A percentile compares a stretch with the other conserved stretches of the same genome.
phyloP scores from a whole-genome alignment of 108 stramenopile species.

The Craspedostauros australis region DNA sequence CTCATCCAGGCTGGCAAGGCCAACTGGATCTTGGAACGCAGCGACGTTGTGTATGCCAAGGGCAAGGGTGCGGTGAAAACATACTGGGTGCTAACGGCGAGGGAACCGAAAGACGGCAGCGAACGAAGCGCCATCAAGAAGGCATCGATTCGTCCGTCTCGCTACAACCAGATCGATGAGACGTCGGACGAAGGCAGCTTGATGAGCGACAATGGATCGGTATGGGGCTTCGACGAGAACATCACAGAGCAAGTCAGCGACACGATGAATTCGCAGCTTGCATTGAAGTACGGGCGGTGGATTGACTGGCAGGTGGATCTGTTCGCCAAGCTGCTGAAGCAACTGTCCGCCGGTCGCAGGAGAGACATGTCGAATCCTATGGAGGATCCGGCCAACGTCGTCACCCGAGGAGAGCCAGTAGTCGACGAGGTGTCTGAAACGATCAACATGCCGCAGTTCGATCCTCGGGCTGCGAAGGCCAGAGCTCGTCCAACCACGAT shows the following conservation, averaged over 20 bases:
- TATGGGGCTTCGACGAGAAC: slow-evolving; percentile 20
- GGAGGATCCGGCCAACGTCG: not conserved
- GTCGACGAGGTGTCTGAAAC: slow-evolving; percentile 18
- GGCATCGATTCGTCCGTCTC: slow-evolving; percentile 14
- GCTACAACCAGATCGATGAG: not conserved
- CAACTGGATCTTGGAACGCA: slow-evolving; percentile 16
- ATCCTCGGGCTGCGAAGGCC: slow-evolving; percentile 15
- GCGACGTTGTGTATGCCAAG: slow-evolving; percentile 19
- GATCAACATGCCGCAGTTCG: slow-evolving; percentile 22
- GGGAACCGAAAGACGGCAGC: slow-evolving; percentile 1
- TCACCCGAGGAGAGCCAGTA: not conserved
- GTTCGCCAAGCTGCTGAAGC: slow-evolving; percentile 1
- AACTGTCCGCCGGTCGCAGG: slow-evolving; percentile 9
- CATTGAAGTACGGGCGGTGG: slow-evolving; percentile 4
- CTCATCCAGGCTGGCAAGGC: slow-evolving; percentile 28
- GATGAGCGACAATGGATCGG: slow-evolving; percentile 5
- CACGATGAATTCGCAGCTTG: not conserved
- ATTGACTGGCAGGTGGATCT: slow-evolving; percentile 25
- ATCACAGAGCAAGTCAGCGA: slow-evolving; percentile 6
- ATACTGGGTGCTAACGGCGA: slow-evolving; percentile 25
- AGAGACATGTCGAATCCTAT: not conserved
- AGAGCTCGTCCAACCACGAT: not conserved
- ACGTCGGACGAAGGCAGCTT: slow-evolving; percentile 3
- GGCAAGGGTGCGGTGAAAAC: slow-evolving; percentile 31
- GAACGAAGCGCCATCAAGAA: not conserved